These are phyloP conservation scores for Peziza echinospora DNA, from an alignment of 495 filamentous ascomycete genomes.

Conservation along the genomic window DNA sequence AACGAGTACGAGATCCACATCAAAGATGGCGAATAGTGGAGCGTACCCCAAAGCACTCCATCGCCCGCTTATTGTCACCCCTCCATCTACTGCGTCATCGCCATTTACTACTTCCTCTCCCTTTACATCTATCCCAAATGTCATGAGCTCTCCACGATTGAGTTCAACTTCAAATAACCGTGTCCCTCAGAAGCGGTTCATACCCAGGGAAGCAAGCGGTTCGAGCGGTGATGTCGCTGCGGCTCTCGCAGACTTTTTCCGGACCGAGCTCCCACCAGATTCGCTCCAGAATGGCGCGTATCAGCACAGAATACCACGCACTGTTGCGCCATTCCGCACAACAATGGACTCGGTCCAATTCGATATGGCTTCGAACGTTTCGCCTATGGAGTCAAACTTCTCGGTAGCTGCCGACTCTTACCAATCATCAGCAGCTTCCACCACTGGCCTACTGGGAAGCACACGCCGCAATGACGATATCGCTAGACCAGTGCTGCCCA, in stretches of 20 bases:
- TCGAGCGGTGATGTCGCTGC: slow-evolving; percentile 42
- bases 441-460: slow-evolving; percentile 32
- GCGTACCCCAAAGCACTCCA: too few species aligned
- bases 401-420: slow-evolving; percentile 24
- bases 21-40: background rate
- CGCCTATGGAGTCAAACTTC: slow-evolving; percentile 20
- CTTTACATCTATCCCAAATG: background rate
- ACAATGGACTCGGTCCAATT: slow-evolving; percentile 73
- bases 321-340: slow-evolving; percentile 62
- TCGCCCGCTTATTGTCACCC: too few species aligned
- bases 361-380: slow-evolving; percentile 22
- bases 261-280: slow-evolving; percentile 39
- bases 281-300: slow-evolving; percentile 4
- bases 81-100: background rate
- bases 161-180: background rate
- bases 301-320: slow-evolving; percentile 54
- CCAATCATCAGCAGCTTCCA: slow-evolving; percentile 33
- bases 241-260: slow-evolving; percentile 86
- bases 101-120: background rate
- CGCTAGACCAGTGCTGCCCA: slow-evolving; percentile 1
- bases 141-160: background rate
- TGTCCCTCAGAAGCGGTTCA: slow-evolving; percentile 7
- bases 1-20: background rate
- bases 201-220: slow-evolving; percentile 17
- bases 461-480: slow-evolving; percentile 12